Base-by-base conservation (phyloP, 2,329 filamentous ascomycete genomes). In the Alternaria brassicae region DNA sequence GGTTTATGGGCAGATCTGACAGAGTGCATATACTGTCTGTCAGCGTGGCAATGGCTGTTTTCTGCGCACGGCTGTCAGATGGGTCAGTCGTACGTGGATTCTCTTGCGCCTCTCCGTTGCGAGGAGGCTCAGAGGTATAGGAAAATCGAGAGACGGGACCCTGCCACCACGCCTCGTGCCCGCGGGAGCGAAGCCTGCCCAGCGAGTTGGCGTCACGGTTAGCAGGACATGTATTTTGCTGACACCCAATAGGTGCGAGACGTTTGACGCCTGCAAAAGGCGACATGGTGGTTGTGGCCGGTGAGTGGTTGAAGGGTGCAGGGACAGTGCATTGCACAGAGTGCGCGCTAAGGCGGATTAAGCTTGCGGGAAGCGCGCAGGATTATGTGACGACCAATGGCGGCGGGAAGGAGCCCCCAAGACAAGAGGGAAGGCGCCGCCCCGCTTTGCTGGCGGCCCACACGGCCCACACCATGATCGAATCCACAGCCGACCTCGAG, bases 191-290 rank as follows among this genome's bases (percentile, higher is more conserved):
- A 47, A 56, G 37, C 34, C 21, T 62, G 69, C 58, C 61, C 66
- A 69, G 65, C 53, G 56, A 60, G 47, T 34, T 64, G 66, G 68
- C 65, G 66, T 49, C 59, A 42, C 37, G 19, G 44, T 47, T 17
- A 65, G 53, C 61, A 67, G 63, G 66, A 60, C 58, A 60, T 45
- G 49, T 58, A 57, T 56, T 56, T 58, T 7, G 41, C 45, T 61
- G 49, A 61, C 44, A 55, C 36, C 72, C 70, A 74, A 74, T 74
- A 63, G 65, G 23, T 62, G 55, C 39, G 19, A 58, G 63, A 61
- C 69, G 69, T 71, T 73, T 74, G 65, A 68, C 71, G 72, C 72
- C 70, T 66, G 66, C 59, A 62, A 66, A 69, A 69, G 59, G 61
- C 56, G 53, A 69, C 67, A 63, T 64, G 70, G 68, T 50, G 36